A percentile compares a stretch with the other conserved stretches of the same genome.
Conservation (phyloP, 192 early-diverging fungal genomes). For the Martensiomyces pterosporus region DNA sequence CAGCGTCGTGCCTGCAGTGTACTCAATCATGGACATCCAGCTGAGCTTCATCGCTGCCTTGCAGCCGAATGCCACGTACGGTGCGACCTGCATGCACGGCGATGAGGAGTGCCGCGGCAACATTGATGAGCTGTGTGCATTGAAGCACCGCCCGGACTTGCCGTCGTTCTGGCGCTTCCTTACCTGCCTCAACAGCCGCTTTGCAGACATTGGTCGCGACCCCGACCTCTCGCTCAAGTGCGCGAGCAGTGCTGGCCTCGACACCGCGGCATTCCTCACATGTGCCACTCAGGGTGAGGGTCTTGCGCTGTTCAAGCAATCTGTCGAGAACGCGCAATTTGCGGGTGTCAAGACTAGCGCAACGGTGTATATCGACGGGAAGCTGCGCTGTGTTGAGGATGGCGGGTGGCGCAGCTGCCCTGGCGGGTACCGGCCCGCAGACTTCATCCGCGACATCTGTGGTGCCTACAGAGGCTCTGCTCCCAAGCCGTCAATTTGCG, state of each 20-base stretch:
- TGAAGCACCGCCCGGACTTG: conserved; percentile 24
- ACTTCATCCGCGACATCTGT: conserved; percentile 50
- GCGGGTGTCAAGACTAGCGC: conserved; percentile 54
- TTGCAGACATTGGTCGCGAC: conserved; percentile 21
- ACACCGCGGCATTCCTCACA: conserved; percentile 39
- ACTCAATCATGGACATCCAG: conserved; percentile 45
- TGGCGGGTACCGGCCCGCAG: conserved; percentile 24
- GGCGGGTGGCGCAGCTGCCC: conserved; percentile 50
- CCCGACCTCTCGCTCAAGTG: conserved; percentile 26
- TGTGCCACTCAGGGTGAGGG: conserved; percentile 46
- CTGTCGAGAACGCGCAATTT: conserved; percentile 46
- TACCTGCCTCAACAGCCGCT: conserved; percentile 25
- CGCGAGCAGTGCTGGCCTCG: conserved; percentile 33
- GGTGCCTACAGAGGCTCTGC: conserved; percentile 30
- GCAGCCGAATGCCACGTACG: conserved; percentile 31
- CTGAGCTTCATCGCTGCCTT: conserved; percentile 49
- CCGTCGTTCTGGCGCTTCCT: conserved; percentile 42
- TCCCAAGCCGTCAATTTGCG: conserved; percentile 33
- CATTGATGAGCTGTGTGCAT: conserved; percentile 44
- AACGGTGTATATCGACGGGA: conserved; percentile 58
- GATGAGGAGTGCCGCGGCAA: conserved; percentile 52
- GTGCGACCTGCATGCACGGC: conserved; percentile 52
- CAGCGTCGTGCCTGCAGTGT: conserved; percentile 30
- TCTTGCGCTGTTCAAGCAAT: conserved; percentile 44
- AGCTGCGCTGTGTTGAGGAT: conserved; percentile 59